Evolutionary conservation across 192 early-diverging fungal genomes (phyloP).

Genomic region (Blastocladiella britannica): DNA sequence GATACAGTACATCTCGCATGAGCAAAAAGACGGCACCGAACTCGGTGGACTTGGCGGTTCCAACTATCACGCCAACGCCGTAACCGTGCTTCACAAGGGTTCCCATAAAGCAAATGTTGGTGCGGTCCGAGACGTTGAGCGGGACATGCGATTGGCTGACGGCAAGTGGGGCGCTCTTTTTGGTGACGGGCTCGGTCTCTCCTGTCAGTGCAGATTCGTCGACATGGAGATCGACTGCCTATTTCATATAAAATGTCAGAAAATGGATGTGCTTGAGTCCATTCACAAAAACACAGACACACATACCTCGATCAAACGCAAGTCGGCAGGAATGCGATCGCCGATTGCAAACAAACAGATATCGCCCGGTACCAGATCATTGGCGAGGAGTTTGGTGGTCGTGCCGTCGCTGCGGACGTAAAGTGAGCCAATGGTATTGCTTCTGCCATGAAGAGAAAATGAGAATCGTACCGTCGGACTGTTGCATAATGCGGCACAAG

Average conservation of each 20-base stretch:
- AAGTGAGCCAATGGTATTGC: no score
- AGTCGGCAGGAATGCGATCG: slow-evolving; percentile 84
- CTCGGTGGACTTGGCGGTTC: slow-evolving; percentile 72
- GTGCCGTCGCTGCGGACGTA: no score
- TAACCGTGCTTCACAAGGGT: slow-evolving; percentile 74
- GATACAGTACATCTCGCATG: slow-evolving; percentile 70
- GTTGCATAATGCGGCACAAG: slow-evolving; percentile 70
- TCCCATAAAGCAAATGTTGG: slow-evolving; percentile 90
- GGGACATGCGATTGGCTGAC: slow-evolving; percentile 18
- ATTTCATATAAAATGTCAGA: neutral
- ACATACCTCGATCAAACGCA: slow-evolving; percentile 45
- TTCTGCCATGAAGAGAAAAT: neutral
- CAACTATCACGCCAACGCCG: slow-evolving; percentile 75
- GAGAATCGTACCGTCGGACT: slow-evolving; percentile 37
- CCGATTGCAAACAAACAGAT: slow-evolving; percentile 67
- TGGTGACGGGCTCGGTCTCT: slow-evolving; percentile 61
- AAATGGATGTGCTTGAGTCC: no score
- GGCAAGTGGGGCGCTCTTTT: slow-evolving; percentile 30
- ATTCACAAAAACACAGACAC: no score
- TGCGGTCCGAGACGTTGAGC: slow-evolving; percentile 42
- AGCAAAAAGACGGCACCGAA: slow-evolving; percentile 84
- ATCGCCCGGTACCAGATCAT: slow-evolving; percentile 79
- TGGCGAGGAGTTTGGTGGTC: slow-evolving; percentile 41
- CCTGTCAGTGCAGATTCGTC: slow-evolving; percentile 83
- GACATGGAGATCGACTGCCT: slow-evolving; percentile 60